phyloP scores from a whole-genome alignment of 768 basidiomycete species.

The Leccinum boreale region DNA sequence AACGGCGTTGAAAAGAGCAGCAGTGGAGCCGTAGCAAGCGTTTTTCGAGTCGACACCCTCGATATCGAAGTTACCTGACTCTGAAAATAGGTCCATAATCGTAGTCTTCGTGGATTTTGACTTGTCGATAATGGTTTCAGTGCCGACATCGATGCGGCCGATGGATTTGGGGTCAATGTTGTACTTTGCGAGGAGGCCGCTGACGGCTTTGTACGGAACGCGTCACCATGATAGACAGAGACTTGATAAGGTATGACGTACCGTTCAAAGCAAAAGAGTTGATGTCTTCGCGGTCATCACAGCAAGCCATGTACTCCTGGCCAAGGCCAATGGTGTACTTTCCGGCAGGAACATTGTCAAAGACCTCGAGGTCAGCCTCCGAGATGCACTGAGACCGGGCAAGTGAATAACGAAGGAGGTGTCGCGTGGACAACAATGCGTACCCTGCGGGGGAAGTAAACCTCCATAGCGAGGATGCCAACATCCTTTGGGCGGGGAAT shows the following conservation, averaged over 20 bases:
- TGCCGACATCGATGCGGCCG: constrained; percentile 97
- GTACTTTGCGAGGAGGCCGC: constrained; percentile 87
- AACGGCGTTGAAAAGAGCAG: constrained; percentile 96
- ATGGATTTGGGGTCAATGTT: constrained; percentile 95
- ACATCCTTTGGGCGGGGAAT: constrained; percentile 81
- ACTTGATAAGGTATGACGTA: constrained; percentile 34
- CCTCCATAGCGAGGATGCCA: constrained; percentile 89
- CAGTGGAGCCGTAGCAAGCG: constrained; percentile 98
- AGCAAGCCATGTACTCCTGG: constrained; percentile 98
- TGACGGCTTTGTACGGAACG: constrained; percentile 58
- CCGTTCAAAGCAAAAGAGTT: constrained; percentile 96
- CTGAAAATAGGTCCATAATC: constrained; percentile 96
- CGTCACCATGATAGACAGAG: neutral
- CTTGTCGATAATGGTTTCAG: constrained; percentile 99
- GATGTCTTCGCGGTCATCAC: constrained; percentile 98
- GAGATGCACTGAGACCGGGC: constrained; percentile 73
- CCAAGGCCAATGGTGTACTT: constrained; percentile 99
- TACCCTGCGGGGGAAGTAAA: constrained; percentile 92
- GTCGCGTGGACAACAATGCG: constrained; percentile 30
- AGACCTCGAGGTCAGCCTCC: constrained; percentile 89
- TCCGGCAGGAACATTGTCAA: constrained; percentile 90
- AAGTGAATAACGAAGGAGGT: constrained; percentile 4
- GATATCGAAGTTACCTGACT: constrained; percentile 91
- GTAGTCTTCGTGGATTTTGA: constrained; percentile 98
- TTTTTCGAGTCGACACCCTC: constrained; percentile 99